Conservation (phyloP, 306 rosid genomes). For the Pyrus bretschneideri region DNA sequence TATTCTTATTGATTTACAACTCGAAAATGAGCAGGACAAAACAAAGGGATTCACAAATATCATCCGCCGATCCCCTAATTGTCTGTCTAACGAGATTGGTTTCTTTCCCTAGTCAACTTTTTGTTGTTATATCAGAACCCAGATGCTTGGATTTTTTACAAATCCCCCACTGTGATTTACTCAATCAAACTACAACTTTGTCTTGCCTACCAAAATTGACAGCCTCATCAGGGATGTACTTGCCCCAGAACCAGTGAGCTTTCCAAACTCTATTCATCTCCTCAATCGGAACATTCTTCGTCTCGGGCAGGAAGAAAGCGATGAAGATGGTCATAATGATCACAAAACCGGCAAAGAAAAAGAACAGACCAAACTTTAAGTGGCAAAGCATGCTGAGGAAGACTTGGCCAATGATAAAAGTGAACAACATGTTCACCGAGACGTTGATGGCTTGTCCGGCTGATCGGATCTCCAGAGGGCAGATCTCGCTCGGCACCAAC, state of each 20-base stretch:
- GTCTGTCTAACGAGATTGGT: not conserved
- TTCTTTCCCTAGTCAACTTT: not conserved
- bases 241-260: conserved; percentile 47
- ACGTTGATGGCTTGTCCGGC: conserved; percentile 59
- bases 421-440: conserved; percentile 59
- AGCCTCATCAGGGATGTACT: conserved; percentile 1
- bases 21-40: not conserved
- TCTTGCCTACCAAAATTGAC: not conserved
- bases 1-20: not conserved
- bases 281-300: conserved; percentile 68
- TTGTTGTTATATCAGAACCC: not conserved
- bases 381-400: conserved; percentile 8
- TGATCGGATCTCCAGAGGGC: conserved; percentile 52
- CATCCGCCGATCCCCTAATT: no score
- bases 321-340: conserved; percentile 50
- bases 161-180: not conserved
- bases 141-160: not conserved
- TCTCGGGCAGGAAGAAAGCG: conserved; percentile 49
- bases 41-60: not conserved
- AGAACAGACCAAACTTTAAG: conserved; percentile 33
- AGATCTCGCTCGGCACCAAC: conserved; percentile 71
- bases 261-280: conserved; percentile 54
- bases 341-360: conserved; percentile 54
- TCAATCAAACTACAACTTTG: not conserved
- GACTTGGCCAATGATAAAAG: conserved; percentile 56